phyloP scores from a whole-genome alignment of 108 stramenopile genomes.

The Schizochytrium sp. region DNA sequence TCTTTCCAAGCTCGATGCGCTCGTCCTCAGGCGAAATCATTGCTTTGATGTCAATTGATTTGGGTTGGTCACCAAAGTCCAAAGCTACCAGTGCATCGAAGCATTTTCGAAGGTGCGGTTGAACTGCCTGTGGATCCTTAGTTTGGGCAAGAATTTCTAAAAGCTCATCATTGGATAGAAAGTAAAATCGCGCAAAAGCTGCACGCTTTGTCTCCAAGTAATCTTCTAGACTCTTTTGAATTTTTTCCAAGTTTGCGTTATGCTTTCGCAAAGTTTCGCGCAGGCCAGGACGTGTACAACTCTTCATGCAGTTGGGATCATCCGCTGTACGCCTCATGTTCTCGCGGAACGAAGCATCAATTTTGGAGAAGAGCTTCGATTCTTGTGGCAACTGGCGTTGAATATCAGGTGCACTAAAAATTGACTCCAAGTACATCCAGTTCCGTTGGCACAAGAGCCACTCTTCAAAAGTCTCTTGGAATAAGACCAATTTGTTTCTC shows the following conservation, averaged over 20 bases:
- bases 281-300: slow-evolving; percentile 67
- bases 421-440: slow-evolving; percentile 75
- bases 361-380: slow-evolving; percentile 67
- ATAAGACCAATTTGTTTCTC: slow-evolving; percentile 58
- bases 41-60: slow-evolving; percentile 65
- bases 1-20: slow-evolving; percentile 67
- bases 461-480: slow-evolving; percentile 72
- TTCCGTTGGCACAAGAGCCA: slow-evolving; percentile 73
- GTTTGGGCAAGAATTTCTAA: slow-evolving; percentile 66
- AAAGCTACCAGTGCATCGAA: slow-evolving; percentile 70
- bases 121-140: slow-evolving; percentile 68
- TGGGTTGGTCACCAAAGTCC: slow-evolving; percentile 62
- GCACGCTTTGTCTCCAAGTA: slow-evolving; percentile 70
- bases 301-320: slow-evolving; percentile 71
- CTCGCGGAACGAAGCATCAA: slow-evolving; percentile 70
- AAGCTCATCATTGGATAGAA: slow-evolving; percentile 72
- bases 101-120: slow-evolving; percentile 72
- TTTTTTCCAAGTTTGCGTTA: slow-evolving; percentile 67
- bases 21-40: slow-evolving; percentile 71
- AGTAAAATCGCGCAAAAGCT: slow-evolving; percentile 73
- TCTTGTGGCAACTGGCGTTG: slow-evolving; percentile 73
- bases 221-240: slow-evolving; percentile 75
- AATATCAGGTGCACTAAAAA: slow-evolving; percentile 73
- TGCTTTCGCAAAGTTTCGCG: slow-evolving; percentile 66
- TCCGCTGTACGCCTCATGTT: slow-evolving; percentile 67